phyloP scores from a whole-genome alignment of 2,329 filamentous ascomycete species.

The Diaporthe ilicicola region DNA sequence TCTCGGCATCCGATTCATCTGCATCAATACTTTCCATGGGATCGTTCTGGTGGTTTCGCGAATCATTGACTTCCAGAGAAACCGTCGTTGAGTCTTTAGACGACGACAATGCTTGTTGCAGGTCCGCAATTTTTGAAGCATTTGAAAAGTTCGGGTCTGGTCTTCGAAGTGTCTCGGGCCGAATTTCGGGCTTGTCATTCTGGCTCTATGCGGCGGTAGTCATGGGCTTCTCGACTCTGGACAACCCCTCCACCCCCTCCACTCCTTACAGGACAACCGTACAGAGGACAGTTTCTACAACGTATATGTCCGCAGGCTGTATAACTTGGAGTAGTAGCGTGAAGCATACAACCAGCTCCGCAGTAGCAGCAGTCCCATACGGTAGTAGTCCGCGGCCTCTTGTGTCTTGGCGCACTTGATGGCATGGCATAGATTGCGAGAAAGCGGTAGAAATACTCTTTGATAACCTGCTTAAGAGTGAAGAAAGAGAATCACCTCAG shows the following conservation, averaged over 20 bases:
- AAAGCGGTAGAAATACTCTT: too few species aligned
- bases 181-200: too few species aligned
- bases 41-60: too few species aligned
- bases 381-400: too few species aligned
- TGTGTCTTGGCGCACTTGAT: not conserved
- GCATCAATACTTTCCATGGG: too few species aligned
- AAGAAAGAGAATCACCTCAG: too few species aligned
- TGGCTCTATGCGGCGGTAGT: too few species aligned
- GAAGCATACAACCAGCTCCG: not conserved
- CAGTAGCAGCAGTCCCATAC: not conserved
- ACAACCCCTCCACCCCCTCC: too few species aligned
- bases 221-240: too few species aligned
- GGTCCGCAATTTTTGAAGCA: not conserved
- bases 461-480: too few species aligned
- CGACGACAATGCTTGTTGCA: not conserved
- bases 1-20: not conserved
- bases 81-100: not conserved
- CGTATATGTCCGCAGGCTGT: not conserved
- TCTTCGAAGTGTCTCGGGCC: rapidly evolving
- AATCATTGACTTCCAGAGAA: not conserved
- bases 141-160: too few species aligned
- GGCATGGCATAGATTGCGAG: not conserved
- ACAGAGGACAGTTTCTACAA: not conserved
- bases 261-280: too few species aligned
- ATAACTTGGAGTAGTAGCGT: not conserved